Base-by-base conservation (phyloP, 176 grass and related monocot species). In the Lolium multiflorum region DNA sequence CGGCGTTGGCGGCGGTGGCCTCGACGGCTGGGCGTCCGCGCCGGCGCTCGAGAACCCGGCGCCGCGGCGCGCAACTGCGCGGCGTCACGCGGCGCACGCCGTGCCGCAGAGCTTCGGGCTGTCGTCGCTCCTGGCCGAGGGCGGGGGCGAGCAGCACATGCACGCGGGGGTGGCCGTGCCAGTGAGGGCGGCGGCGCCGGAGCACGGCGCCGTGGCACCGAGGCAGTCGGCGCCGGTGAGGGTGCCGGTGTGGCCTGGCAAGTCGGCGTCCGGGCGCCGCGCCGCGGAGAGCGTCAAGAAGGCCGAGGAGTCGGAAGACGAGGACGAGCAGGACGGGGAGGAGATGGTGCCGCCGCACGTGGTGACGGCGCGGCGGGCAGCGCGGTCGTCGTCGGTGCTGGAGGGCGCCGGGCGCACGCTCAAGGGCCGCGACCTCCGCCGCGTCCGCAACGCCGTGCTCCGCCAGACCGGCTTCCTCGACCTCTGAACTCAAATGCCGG, bases 261-360 rank as follows among this genome's bases (percentile, higher is more conserved):
- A 49, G 46, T 17, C 58, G 9, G 49, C 16, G 7, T 20, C 47
- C 24, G 26, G 73, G 52, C 50, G 55, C 15, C 66, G 35, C 9
- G 47, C 9, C 9, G 37, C 2, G 17, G 44, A 54, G 44, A 54
- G 52, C 14, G 77, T 35, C 25, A 54, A 25, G 18, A 11, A 15
- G 46, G 31, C 38, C 2, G 91, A 90, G 3, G 91, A 90, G 14
- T 70, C 66, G 1, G 82, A 77, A 1, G 70, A 74, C 0, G 72
- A 74, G 6, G 71, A 16, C 18, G 11, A 21, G 8, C 87, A 81
- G 12, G 90, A 86, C 0, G 82, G 44, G 56, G 83, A 81, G 37
- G 88, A 87, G 84, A 87, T 80, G 88, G 85, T 87, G 68, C 91
- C 87, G 60, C 91, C 91, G 84, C 91, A 92, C 79, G 91, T 89